phyloP scores from a whole-genome alignment of 306 rosid species.

The Prinsepia uniflora region DNA sequence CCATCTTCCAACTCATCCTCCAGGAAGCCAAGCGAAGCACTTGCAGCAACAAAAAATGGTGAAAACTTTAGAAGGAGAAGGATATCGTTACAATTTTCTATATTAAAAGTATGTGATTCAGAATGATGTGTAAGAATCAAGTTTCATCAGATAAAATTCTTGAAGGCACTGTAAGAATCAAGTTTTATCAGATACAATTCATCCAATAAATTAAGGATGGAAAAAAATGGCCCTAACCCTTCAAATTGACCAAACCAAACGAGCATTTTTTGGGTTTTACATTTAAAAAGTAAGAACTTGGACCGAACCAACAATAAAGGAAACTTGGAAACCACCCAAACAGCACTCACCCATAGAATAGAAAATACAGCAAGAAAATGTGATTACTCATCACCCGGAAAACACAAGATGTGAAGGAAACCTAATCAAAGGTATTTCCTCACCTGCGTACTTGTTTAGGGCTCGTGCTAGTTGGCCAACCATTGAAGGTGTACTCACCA shows the following conservation, averaged over 20 bases:
- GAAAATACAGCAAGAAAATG: not conserved
- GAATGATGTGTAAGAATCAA: not conserved
- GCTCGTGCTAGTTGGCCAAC: not conserved
- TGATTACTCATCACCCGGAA: too few relatives aligned
- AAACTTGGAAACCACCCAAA: not conserved
- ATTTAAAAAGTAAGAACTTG: not conserved
- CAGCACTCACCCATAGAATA: not conserved
- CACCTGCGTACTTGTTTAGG: not conserved
- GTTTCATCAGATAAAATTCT: too few relatives aligned
- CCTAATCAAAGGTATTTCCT: not conserved
- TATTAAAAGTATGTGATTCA: not conserved
- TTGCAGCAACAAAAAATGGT: constrained; percentile 1
- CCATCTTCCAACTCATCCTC: constrained; percentile 57
- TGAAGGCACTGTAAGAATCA: not conserved
- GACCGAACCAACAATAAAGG: not conserved
- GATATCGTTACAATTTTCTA: not conserved
- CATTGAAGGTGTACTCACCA: not conserved
- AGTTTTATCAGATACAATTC: not conserved
- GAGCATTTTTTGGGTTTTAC: not conserved
- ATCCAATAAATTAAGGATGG: not conserved
- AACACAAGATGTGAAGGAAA: not conserved
- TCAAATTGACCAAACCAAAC: not conserved
- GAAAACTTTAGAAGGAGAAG: not conserved
- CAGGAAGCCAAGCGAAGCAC: constrained; percentile 44
- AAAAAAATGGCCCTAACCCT: not conserved